Percentiles rank a stretch among this genome's conserved stretches.
phyloP scores from a whole-genome alignment of 306 rosid species.

The Cicer arietinum region DNA sequence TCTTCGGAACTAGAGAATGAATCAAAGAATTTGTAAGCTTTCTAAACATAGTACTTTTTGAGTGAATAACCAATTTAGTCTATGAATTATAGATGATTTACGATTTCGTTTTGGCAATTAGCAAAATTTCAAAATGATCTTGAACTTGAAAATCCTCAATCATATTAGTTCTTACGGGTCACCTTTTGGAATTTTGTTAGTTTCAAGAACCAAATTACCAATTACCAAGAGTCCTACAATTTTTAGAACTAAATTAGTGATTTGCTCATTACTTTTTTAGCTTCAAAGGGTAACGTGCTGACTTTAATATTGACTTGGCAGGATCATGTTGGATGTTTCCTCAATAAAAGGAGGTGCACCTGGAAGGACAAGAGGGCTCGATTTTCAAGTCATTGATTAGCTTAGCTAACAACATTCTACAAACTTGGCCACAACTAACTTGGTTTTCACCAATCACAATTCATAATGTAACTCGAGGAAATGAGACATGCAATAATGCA shows the following conservation, averaged over 20 bases:
- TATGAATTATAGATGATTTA: neutral
- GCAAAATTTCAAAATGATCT: neutral
- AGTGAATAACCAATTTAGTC: neutral
- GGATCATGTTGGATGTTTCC: conserved; percentile 81
- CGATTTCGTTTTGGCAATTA: neutral
- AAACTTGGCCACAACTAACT: conserved; percentile 51
- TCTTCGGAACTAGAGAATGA: conserved; percentile 60
- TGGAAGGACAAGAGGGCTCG: conserved; percentile 91
- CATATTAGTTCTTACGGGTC: neutral
- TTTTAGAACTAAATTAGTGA: neutral
- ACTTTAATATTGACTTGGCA: conserved; percentile 44
- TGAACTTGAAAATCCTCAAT: neutral
- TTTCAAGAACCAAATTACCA: neutral
- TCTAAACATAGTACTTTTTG: neutral
- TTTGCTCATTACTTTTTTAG: too few species aligned
- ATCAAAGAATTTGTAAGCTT: conserved; percentile 67
- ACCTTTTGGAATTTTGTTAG: neutral
- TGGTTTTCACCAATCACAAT: conserved; percentile 44
- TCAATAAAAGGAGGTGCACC: conserved; percentile 85
- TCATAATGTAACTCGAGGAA: conserved; percentile 33
- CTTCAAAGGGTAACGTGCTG: neutral
- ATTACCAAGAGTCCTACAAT: neutral
- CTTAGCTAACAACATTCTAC: conserved; percentile 61
- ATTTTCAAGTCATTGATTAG: conserved; percentile 50
- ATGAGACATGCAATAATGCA: conserved; percentile 37